Evolutionary conservation across 768 basidiomycete genomes (phyloP), one percentile per base, ranked within the genome.

Genomic region (Tylopilus subfusipes): DNA sequence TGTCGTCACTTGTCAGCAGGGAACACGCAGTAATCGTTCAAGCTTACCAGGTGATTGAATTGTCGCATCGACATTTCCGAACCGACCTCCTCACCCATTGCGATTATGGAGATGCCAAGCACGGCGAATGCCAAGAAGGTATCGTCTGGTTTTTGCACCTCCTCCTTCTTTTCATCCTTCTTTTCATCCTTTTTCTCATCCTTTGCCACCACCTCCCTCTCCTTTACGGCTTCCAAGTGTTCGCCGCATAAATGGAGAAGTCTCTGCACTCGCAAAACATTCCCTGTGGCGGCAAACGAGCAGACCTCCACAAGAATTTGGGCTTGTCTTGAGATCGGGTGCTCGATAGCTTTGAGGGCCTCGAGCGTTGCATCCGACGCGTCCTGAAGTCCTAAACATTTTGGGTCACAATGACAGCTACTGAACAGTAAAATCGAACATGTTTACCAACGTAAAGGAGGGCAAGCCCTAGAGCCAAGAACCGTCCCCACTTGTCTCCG

Each of bases 61-160:
- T 95, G 93, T 59, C 97, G 77, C 63, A 98, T 73, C n/a, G 90
- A 86, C 97, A 99, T 98, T 71, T 98, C 93, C 2, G 94, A 86
- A 45, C 97, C 97, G 45, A 98, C 85, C 22, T 98, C 96, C 73
- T 99, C 97, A 19, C 97, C 97, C 94, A 98, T 98, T 5, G 97
- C 86, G 42, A 98, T 90, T 54, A 98, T 72, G 0, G 96, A 86
- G 63, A 99, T 91, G 25, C 93, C 97, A 52, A 98, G 78, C 29
- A 96, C 93, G 16, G 96, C 91, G 58, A 98, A 89, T 0, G 92
- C 83, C 69, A 98, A 91, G 79, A 90, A 92, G 29, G 86, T 86
- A 60, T 93, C 90, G 56, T 91, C 85, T 49, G 75, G 73, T 55
- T 65, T 76, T 58, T 64, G 76, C 62, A 76, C 66, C 44, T 80